A percentile compares a stretch with the other conserved stretches of the same genome.
Conservation (phyloP, 2,329 filamentous ascomycete genomes). For the Chaetomiaceae sp. region DNA sequence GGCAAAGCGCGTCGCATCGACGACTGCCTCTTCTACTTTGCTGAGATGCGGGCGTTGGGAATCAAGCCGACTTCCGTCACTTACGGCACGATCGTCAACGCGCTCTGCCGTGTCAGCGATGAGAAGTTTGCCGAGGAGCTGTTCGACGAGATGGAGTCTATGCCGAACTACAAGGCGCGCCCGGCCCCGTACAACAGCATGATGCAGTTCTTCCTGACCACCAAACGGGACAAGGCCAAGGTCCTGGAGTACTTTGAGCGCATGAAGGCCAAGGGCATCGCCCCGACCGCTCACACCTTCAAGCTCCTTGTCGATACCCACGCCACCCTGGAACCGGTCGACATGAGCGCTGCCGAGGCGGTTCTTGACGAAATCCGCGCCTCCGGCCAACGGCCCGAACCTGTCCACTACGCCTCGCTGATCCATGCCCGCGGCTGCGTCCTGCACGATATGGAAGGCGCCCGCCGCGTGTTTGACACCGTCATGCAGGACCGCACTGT, state of each 20-base stretch:
- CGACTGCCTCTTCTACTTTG: constrained; percentile 96
- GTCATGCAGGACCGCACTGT: constrained; percentile 66
- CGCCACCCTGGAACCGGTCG: constrained; percentile 84
- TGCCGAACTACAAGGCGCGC: constrained; percentile 97
- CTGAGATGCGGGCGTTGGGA: constrained; percentile 88
- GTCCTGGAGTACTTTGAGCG: constrained; percentile 92
- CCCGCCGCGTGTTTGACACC: constrained; percentile 74
- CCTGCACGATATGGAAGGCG: constrained; percentile 82
- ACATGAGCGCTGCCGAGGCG: constrained; percentile 82
- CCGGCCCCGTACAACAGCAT: constrained; percentile 98
- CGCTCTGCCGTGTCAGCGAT: constrained; percentile 92
- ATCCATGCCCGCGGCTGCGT: constrained; percentile 96
- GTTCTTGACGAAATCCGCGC: constrained; percentile 74
- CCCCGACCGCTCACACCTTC: constrained; percentile 92
- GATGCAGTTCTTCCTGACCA: constrained; percentile 99
- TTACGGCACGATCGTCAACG: constrained; percentile 97
- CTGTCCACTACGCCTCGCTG: constrained; percentile 91
- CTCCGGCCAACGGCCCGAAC: constrained; percentile 72
- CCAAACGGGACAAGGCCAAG: constrained; percentile 92
- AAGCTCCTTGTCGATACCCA: constrained; percentile 96
- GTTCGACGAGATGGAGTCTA: constrained; percentile 98
- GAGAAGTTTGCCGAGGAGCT: constrained; percentile 97
- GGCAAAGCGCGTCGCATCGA: constrained; percentile 97
- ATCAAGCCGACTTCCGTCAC: constrained; percentile 97
- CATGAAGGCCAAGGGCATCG: constrained; percentile 82